Evolutionary conservation across 108 stramenopile genomes (phyloP).

Genomic region (Nitzschia inconspicua): DNA sequence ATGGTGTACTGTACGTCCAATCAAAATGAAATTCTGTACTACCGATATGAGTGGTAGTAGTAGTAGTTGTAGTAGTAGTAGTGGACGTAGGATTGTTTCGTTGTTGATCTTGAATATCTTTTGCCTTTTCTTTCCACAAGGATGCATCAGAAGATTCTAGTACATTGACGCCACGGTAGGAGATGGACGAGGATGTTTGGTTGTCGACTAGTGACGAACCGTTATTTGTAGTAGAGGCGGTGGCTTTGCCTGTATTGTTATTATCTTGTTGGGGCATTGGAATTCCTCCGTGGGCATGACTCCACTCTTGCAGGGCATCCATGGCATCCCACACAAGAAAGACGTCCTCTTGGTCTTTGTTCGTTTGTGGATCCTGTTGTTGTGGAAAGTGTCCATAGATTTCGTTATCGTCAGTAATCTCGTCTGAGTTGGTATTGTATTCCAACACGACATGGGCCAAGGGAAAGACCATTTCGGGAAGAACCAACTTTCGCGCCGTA

Average conservation of each 20-base stretch:
- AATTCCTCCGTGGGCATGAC: constrained; percentile 54
- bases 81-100: background rate
- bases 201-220: background rate
- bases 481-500: constrained; percentile 11
- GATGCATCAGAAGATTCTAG: constrained; percentile 55
- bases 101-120: background rate
- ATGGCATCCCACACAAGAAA: constrained; percentile 42
- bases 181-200: background rate
- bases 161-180: constrained; percentile 52
- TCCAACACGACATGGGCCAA: constrained; percentile 46
- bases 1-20: constrained; percentile 79
- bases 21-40: constrained; percentile 65
- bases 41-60: no score
- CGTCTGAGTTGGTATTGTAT: background rate
- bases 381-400: no score
- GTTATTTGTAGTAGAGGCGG: background rate
- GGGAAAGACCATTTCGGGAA: constrained; percentile 79
- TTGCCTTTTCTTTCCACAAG: constrained; percentile 46
- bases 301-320: constrained; percentile 69
- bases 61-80: background rate
- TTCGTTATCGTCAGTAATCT: background rate
- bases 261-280: constrained; percentile 14
- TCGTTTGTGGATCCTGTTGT: no score
- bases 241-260: no score
- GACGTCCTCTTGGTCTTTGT: no score